Evolutionary conservation across 2,329 filamentous ascomycete genomes (phyloP), one percentile per base, ranked within the genome.

Genomic region (Sporothrix phasma): DNA sequence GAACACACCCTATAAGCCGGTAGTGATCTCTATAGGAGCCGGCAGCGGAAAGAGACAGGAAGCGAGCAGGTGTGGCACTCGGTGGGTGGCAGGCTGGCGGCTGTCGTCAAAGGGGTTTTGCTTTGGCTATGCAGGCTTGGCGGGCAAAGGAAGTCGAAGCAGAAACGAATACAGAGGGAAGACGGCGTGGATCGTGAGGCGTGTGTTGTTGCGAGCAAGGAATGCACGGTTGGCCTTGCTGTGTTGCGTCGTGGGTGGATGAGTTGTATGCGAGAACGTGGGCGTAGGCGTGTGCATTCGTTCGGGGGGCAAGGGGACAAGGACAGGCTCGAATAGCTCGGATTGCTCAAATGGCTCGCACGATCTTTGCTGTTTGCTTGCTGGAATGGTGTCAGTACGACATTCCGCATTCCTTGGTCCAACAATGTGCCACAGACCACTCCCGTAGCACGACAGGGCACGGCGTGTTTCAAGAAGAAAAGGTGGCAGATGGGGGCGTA

Each of bases 311-410:
- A 45, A 37, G 34, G 34, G 31, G 34, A n/a, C n/a, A n/a, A n/a
- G n/a, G n/a, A n/a, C n/a, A n/a, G n/a, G 61, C 24, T 58, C 8
- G 37, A 34, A 37, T 59, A 22, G 46, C 22, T n/a, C n/a, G n/a
- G n/a, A n/a, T n/a, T n/a, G 60, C 31, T 54, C 6, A 26, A 34
- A 26, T 51, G 29, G 39, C 17, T 46, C 5, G 29, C 26, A 62
- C 31, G 47, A 43, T 46, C 37, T 17, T 61, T 15, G 19, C 58
- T 61, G 41, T 24, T n/a, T 34, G 49, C 11, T 56, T 31, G 26
- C 19, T 22, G 26, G 31, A 58, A 62, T 49, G 59, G 34, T 62
- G 63, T 64, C 26, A 62, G 62, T 65, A 65, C 59, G 51, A 62
- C 64, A 62, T 62, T 56, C 49, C 51, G 49, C 53, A 59, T 59